phyloP scores from a whole-genome alignment of 225 moss, liverwort and hornwort genomes.

The Rhytidiadelphus loreus region DNA sequence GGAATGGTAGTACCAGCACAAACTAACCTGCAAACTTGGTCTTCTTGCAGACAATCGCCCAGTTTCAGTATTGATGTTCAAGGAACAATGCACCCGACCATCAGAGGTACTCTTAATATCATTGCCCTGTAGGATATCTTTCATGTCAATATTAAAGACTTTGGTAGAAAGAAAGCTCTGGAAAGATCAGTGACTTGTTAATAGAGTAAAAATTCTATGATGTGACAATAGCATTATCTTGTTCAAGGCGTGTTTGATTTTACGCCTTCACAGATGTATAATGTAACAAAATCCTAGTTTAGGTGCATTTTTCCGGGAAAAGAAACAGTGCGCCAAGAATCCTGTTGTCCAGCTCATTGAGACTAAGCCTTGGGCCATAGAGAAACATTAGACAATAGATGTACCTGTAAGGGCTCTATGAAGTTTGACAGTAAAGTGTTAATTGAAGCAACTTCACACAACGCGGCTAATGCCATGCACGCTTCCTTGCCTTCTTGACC shows the following conservation, averaged over 20 bases:
- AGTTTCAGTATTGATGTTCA: slow-evolving; percentile 98
- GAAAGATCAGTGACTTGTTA: background rate
- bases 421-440: slow-evolving; percentile 93
- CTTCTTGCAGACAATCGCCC: slow-evolving; percentile 97
- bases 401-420: slow-evolving; percentile 92
- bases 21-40: slow-evolving; percentile 90
- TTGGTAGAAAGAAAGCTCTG: background rate
- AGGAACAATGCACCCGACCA: slow-evolving; percentile 88
- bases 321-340: background rate
- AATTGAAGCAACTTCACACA: slow-evolving; percentile 94
- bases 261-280: background rate
- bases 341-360: background rate
- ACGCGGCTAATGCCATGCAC: slow-evolving; percentile 89
- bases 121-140: slow-evolving; percentile 48
- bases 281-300: background rate
- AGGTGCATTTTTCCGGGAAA: background rate
- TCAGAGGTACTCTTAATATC: slow-evolving; percentile 79
- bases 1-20: background rate
- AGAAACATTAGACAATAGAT: background rate
- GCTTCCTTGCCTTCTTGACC: slow-evolving; percentile 87
- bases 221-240: background rate
- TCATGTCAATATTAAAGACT: background rate
- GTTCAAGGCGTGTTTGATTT: background rate
- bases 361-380: background rate
- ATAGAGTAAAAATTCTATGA: background rate